These are phyloP conservation scores for Diversispora epigaea DNA, from an alignment of 192 early-diverging fungal species.

Conservation along the genomic window DNA sequence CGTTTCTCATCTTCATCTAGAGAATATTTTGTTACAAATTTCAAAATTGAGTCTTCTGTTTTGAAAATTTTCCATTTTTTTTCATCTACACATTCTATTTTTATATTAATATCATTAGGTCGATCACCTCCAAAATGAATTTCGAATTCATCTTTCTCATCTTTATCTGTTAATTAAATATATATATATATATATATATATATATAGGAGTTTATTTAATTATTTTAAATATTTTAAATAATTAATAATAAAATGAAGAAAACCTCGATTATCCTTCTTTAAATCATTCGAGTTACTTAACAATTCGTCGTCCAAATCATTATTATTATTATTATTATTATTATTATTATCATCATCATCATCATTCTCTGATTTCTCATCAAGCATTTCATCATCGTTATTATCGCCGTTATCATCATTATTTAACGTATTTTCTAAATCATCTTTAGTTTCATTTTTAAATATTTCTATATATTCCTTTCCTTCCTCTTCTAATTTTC, in stretches of 20 bases:
- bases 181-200: too few species aligned
- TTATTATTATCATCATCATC: background rate
- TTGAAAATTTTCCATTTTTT: conserved; percentile 42
- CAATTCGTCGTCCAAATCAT: too few species aligned
- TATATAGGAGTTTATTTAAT: background rate
- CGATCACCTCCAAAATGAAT: conserved; percentile 43
- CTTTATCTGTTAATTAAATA: too few species aligned
- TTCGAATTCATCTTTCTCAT: conserved; percentile 34
- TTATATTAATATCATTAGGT: conserved; percentile 32
- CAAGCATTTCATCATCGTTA: background rate
- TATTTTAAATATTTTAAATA: background rate
- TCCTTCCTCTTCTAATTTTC: background rate
- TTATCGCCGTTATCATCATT: background rate
- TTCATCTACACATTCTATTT: conserved; percentile 37
- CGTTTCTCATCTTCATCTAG: background rate
- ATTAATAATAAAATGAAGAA: background rate
- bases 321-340: too few species aligned
- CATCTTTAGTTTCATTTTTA: background rate
- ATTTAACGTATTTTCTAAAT: background rate
- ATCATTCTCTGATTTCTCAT: background rate
- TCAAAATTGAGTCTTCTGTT: conserved; percentile 38
- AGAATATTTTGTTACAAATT: conserved; percentile 33
- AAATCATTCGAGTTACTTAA: too few species aligned
- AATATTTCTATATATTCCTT: background rate
- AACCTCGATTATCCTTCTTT: background rate